phyloP scores from a whole-genome alignment of 129 eudicot genomes.

The Chrysanthemum makinoi region DNA sequence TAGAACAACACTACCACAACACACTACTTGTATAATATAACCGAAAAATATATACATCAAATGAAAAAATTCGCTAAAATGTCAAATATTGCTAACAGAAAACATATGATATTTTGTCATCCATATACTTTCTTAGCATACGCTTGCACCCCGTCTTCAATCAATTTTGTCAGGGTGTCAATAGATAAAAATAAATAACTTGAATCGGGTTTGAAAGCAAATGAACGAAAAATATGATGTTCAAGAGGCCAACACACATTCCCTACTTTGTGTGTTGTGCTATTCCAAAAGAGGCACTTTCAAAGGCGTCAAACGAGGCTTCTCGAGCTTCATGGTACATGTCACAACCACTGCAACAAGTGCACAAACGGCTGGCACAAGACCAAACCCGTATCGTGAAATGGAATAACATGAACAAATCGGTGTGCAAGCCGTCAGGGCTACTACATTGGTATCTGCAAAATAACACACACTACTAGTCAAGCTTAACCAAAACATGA shows the following conservation, averaged over 20 bases:
- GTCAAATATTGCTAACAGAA: background rate
- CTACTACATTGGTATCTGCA: constrained; percentile 42
- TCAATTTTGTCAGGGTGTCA: constrained; percentile 15
- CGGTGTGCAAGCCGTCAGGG: constrained; percentile 25
- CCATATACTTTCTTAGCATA: constrained; percentile 14
- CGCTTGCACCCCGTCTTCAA: constrained; percentile 31
- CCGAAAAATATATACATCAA: background rate
- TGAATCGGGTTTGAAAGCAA: constrained; percentile 1
- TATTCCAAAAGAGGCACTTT: constrained; percentile 62
- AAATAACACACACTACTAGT: constrained; percentile 14
- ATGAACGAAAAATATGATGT: background rate
- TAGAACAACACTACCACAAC: too few relatives aligned
- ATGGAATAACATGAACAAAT: constrained; percentile 35
- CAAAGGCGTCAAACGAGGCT: constrained; percentile 43
- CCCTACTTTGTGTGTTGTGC: background rate
- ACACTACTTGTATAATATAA: background rate
- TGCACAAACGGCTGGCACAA: constrained; percentile 76
- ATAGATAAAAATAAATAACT: constrained; percentile 4
- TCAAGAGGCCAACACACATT: background rate
- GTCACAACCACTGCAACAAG: constrained; percentile 59
- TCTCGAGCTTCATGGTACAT: constrained; percentile 60
- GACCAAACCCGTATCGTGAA: constrained; percentile 74
- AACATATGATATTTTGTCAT: background rate
- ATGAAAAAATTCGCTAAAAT: background rate
- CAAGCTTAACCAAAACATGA: background rate